phyloP scores from a whole-genome alignment of 306 rosid genomes.

The Castanea mollissima region DNA sequence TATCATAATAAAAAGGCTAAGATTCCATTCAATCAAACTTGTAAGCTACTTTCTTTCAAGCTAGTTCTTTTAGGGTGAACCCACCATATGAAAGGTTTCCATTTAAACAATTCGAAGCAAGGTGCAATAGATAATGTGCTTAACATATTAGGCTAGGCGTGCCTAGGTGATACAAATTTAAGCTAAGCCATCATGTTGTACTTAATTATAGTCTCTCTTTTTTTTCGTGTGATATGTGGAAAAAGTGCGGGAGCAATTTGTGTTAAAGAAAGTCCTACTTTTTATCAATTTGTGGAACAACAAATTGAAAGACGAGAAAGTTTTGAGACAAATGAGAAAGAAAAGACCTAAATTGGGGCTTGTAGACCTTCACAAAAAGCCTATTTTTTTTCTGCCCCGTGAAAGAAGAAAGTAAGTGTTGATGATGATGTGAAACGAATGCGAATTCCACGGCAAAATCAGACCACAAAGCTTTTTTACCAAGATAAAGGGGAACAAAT shows the following conservation, averaged over 20 bases:
- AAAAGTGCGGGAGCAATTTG: not conserved
- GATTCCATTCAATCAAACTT: not conserved
- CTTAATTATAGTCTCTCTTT: not conserved
- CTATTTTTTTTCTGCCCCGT: not conserved
- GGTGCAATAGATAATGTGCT: not conserved
- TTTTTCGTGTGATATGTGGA: not conserved
- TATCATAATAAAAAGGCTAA: not conserved
- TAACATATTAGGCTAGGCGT: not conserved
- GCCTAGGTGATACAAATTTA: not conserved
- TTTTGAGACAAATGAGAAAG: slow-evolving; percentile 15
- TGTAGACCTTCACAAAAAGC: slow-evolving; percentile 24
- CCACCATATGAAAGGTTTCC: no score
- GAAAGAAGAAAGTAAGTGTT: slow-evolving; percentile 10
- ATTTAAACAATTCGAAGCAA: no score
- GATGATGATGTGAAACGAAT: slow-evolving; percentile 28
- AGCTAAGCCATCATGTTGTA: not conserved
- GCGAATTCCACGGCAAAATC: slow-evolving; percentile 21
- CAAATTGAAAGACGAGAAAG: slow-evolving; percentile 20
- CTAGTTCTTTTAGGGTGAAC: no score
- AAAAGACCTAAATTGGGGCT: slow-evolving; percentile 21
- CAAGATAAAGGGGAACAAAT: slow-evolving; percentile 12
- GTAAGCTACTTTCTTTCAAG: no score
- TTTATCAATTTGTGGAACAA: slow-evolving; percentile 7
- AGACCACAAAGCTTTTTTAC: slow-evolving; percentile 17
- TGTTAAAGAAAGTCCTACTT: not conserved